These are phyloP conservation scores for Albizia julibrissin DNA, from an alignment of 306 rosid genomes.

Conservation along the genomic window DNA sequence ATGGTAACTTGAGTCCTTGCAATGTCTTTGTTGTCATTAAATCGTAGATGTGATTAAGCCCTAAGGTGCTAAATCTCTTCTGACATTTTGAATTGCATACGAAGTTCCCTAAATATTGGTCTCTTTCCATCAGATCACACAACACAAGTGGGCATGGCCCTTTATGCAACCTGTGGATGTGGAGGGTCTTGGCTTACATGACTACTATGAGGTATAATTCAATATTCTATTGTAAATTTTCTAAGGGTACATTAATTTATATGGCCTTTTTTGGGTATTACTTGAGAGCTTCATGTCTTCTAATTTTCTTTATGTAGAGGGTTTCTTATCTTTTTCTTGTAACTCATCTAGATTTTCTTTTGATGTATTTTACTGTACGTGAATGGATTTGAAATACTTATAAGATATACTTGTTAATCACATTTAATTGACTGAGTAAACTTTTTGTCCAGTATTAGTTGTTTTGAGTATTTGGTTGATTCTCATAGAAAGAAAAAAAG, in stretches of 20 bases:
- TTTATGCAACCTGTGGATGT: constrained; percentile 97
- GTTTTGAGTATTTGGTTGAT: constrained; percentile 8
- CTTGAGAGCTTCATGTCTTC: neutral
- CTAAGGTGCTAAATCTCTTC: constrained; percentile 11
- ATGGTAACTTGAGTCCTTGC: constrained; percentile 13
- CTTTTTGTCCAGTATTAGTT: constrained; percentile 13
- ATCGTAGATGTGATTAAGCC: constrained; percentile 14
- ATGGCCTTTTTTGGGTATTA: neutral
- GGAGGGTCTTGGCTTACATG: constrained; percentile 83
- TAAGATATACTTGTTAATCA: neutral
- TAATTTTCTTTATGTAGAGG: neutral
- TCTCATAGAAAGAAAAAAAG: neutral
- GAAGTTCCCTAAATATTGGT: constrained; percentile 31
- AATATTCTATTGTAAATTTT: neutral
- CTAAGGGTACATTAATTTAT: neutral
- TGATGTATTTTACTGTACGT: neutral
- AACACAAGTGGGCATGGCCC: constrained; percentile 91
- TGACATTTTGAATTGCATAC: constrained; percentile 4
- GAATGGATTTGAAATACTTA: constrained; percentile 9
- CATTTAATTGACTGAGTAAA: neutral
- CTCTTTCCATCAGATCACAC: constrained; percentile 66
- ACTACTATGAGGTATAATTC: constrained; percentile 77
- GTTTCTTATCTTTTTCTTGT: neutral
- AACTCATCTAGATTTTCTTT: neutral
- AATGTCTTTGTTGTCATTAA: constrained; percentile 7